These are phyloP conservation scores for Coemansia asiatica DNA, from an alignment of 192 early-diverging fungal species.

Conservation along the genomic window DNA sequence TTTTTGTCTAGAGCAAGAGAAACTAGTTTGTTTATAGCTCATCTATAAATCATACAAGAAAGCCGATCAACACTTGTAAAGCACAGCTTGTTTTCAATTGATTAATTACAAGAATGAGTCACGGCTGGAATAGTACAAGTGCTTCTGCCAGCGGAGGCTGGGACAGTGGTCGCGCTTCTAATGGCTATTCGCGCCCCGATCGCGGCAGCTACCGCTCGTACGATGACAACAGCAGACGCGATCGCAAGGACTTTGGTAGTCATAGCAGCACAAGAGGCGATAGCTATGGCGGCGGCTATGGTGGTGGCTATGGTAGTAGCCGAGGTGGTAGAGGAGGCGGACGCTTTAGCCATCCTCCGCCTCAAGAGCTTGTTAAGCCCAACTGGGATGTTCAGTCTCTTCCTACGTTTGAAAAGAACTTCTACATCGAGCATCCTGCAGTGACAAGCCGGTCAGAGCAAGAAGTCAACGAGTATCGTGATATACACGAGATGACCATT, in stretches of 20 bases:
- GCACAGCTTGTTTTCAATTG: background rate
- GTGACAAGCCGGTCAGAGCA: conserved; percentile 66
- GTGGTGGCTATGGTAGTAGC: conserved; percentile 12
- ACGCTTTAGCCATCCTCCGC: conserved; percentile 28
- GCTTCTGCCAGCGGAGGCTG: conserved; percentile 7
- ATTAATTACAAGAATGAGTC: conserved; percentile 19
- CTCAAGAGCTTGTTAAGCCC: conserved; percentile 49
- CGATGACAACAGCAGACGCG: conserved; percentile 64
- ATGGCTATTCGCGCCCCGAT: conserved; percentile 34
- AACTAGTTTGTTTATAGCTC: background rate
- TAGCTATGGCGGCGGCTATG: conserved; percentile 10
- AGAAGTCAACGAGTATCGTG: conserved; percentile 80
- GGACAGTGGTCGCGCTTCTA: conserved; percentile 12
- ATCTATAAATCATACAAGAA: background rate
- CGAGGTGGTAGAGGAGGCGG: conserved; percentile 26
- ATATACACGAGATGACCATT: conserved; percentile 78
- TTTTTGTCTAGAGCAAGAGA: background rate
- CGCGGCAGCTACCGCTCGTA: conserved; percentile 64
- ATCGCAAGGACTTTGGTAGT: conserved; percentile 59
- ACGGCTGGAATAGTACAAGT: conserved; percentile 23
- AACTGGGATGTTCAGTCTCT: conserved; percentile 72
- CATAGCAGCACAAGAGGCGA: conserved; percentile 15
- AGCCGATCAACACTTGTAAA: background rate
- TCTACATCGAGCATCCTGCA: conserved; percentile 82
- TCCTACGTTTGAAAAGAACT: conserved; percentile 92